Evolutionary conservation across 495 filamentous ascomycete genomes (phyloP), one percentile per base, ranked within the genome.

Genomic region (Penicillium riverlandense): DNA sequence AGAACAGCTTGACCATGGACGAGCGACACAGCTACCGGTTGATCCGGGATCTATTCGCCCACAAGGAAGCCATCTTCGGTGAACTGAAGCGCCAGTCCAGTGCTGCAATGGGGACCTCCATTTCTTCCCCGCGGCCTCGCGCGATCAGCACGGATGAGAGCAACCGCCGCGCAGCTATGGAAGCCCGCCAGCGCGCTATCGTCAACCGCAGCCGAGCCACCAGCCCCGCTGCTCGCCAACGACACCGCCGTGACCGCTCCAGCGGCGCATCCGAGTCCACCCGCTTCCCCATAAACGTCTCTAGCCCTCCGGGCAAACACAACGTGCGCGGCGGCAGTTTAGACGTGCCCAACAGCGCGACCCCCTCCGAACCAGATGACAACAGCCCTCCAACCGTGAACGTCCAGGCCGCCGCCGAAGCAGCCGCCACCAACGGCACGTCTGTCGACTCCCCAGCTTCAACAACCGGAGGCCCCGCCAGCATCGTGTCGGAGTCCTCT

Each of bases 121-220:
- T 46, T 10, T 50, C 61, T 38, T 50, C 44, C 45, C 55, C 48
- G 38, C 83, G 89, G 33, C 82, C 88, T 7, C 83, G 94, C 32
- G 90, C 90, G 16, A 86, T 97, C 56, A 94, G 87, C 63, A 95
- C 90, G 0, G 92, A 99, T 57, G 92, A 97, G 71, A 91, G 86
- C 67, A 94, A 94, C 64, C 86, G 92, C 31, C 88, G 90, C 42
- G 89, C 86, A 10, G 81, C 91, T 55, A 89, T 94, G 79, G 91
- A 97, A 59, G 91, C 92, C 46, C 82, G 92, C 27, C 84, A 85
- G 54, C 82, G 89, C 36, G 88, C 87, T 29, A 83, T 97, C 40
- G 76, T 88, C 71, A 82, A 57, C 81, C 77, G 60, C 40, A 83
- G 82, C 64, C 77, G 91, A 40, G 82, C 79, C 33, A 80, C 79